A percentile compares a stretch with the other conserved stretches of the same genome.
phyloP scores from a whole-genome alignment of 495 filamentous ascomycete genomes.

The Penicillium ochrochloron region DNA sequence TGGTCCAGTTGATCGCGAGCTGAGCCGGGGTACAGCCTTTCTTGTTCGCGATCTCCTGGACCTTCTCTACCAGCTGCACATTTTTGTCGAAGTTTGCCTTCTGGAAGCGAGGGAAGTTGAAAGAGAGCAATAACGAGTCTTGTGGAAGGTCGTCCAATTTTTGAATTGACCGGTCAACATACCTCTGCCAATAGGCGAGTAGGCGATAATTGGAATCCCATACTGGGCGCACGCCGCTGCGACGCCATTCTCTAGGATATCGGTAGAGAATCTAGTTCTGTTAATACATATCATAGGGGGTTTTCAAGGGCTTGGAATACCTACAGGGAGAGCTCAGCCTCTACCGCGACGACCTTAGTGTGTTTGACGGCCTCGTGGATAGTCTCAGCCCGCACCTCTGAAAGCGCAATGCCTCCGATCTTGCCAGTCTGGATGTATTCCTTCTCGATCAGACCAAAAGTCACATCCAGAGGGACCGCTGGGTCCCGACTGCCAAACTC shows the following conservation, averaged over 20 bases:
- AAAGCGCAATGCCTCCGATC: conserved; percentile 9
- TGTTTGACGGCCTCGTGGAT: conserved; percentile 8
- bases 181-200: conserved; percentile 52
- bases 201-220: conserved; percentile 66
- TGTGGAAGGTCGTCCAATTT: neutral
- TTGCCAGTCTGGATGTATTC: conserved; percentile 5
- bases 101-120: neutral
- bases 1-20: conserved; percentile 71
- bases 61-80: neutral
- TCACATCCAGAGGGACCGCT: neutral
- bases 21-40: conserved; percentile 58
- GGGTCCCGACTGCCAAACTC: neutral
- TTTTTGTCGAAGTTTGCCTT: neutral
- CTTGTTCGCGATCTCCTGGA: neutral
- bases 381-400: neutral
- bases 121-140: neutral
- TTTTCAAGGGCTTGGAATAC: neutral
- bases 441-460: neutral
- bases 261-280: conserved; percentile 38
- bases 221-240: conserved; percentile 65
- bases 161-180: conserved; percentile 53
- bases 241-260: conserved; percentile 69
- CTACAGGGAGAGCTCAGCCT: neutral
- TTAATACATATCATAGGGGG: neutral
- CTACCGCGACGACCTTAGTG: neutral